Conservation (phyloP, 805 yeast genomes). For the Lipomyces kockii region DNA sequence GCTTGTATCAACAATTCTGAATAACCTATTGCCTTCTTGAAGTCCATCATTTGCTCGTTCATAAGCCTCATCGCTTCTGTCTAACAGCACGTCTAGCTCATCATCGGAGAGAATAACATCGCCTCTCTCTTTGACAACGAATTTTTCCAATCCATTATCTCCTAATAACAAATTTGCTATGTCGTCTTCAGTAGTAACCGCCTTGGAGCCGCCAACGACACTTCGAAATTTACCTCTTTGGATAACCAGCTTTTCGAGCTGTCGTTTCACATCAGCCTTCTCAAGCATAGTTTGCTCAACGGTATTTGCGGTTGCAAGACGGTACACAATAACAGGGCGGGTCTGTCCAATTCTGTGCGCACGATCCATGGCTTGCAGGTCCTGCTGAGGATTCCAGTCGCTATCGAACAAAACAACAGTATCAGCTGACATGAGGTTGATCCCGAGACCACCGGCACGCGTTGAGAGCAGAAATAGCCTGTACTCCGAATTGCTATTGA, state of each 20-base stretch:
- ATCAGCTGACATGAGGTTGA: constrained; percentile 84
- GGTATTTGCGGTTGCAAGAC: constrained; percentile 77
- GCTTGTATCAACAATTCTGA: constrained; percentile 25
- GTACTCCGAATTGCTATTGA: constrained; percentile 45
- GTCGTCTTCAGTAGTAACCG: constrained; percentile 20
- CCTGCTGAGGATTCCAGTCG: constrained; percentile 98
- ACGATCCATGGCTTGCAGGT: constrained; percentile 93
- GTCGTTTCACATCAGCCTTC: constrained; percentile 78
- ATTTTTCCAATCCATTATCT: constrained; percentile 23
- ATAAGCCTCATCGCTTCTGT: constrained; percentile 31
- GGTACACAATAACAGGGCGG: constrained; percentile 78
- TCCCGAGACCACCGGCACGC: constrained; percentile 93
- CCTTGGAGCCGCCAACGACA: constrained; percentile 2
- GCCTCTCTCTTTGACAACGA: constrained; percentile 29
- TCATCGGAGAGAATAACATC: constrained; percentile 34
- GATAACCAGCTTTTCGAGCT: constrained; percentile 71
- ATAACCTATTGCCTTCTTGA: constrained; percentile 3
- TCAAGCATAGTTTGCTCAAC: constrained; percentile 82
- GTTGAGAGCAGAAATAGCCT: constrained; percentile 79
- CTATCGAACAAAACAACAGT: constrained; percentile 88
- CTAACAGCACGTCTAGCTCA: constrained; percentile 26
- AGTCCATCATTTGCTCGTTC: constrained; percentile 14
- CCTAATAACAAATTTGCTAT: constrained; percentile 19
- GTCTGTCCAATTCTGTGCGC: constrained; percentile 92
- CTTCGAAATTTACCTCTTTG: constrained; percentile 38